These are phyloP conservation scores for Sapria himalayana DNA, from an alignment of 345 rosid genomes.

Conservation along the genomic window DNA sequence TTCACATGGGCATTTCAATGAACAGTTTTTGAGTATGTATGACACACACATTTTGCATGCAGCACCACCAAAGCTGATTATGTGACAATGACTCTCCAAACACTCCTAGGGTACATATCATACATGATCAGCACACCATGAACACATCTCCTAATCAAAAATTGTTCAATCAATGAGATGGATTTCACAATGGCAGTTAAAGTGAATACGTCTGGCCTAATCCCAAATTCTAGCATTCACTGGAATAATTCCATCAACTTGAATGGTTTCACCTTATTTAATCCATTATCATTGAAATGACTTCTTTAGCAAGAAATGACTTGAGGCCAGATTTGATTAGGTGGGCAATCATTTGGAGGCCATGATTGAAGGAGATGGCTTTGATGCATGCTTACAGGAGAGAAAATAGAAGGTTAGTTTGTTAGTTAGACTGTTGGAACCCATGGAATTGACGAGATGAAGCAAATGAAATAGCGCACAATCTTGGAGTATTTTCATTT, in stretches of 20 bases:
- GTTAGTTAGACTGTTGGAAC: slow-evolving; percentile 10
- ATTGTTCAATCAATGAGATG: slow-evolving; percentile 37
- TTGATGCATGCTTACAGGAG: slow-evolving; percentile 55
- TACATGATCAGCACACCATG: slow-evolving; percentile 40
- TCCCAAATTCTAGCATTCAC: slow-evolving; percentile 42
- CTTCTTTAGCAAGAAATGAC: slow-evolving; percentile 31
- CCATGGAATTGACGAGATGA: slow-evolving; percentile 28
- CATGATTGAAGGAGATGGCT: slow-evolving; percentile 29
- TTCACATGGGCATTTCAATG: slow-evolving; percentile 24
- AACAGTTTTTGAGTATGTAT: slow-evolving; percentile 38
- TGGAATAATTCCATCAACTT: slow-evolving; percentile 33
- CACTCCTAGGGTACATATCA: slow-evolving; percentile 45
- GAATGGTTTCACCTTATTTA: slow-evolving; percentile 31
- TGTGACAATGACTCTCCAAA: slow-evolving; percentile 43
- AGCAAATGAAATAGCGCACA: slow-evolving; percentile 35
- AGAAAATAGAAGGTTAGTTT: slow-evolving; percentile 38
- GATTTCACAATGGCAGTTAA: slow-evolving; percentile 59
- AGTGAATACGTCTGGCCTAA: slow-evolving; percentile 53
- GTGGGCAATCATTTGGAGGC: slow-evolving; percentile 54
- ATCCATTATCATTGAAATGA: slow-evolving; percentile 58
- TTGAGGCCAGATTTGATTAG: slow-evolving; percentile 68
- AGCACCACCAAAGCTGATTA: slow-evolving; percentile 85
- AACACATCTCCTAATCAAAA: slow-evolving; percentile 36
- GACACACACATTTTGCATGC: slow-evolving; percentile 65
- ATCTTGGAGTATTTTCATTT: slow-evolving; percentile 23